phyloP scores from a whole-genome alignment of 2,329 filamentous ascomycete species.

The Tolypocladium pustulatum region DNA sequence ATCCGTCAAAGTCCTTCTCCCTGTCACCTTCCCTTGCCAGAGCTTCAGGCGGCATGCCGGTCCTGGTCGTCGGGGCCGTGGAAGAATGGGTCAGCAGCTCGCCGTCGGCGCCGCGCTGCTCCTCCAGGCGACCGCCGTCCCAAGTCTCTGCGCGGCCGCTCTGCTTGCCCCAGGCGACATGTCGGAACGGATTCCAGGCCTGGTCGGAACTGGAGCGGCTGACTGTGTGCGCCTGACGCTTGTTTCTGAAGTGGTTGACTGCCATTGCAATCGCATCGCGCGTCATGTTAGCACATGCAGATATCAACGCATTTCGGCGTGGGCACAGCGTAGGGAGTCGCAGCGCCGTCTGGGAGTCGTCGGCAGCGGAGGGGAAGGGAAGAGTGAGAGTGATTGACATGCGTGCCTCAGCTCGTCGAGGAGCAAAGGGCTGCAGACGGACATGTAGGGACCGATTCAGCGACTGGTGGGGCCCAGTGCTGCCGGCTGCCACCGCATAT shows the following conservation, averaged over 20 bases:
- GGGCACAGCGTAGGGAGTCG: background rate
- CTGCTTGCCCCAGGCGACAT: slow-evolving; percentile 24
- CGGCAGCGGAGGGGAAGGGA: background rate
- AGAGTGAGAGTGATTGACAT: background rate
- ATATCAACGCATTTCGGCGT: background rate
- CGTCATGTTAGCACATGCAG: slow-evolving; percentile 2
- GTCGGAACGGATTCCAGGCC: slow-evolving; percentile 33
- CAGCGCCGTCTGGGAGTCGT: background rate
- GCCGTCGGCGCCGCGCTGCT: slow-evolving; percentile 15
- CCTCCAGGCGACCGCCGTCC: slow-evolving; percentile 22
- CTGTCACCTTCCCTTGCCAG: slow-evolving; percentile 12
- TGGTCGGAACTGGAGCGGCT: slow-evolving; percentile 28
- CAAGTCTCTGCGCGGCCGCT: slow-evolving; percentile 21
- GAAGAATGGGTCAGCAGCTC: slow-evolving; percentile 22
- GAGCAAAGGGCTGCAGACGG: background rate
- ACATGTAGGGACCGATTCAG: background rate
- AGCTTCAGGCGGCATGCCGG: slow-evolving; percentile 10
- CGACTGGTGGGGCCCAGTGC: background rate
- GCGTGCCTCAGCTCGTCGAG: background rate
- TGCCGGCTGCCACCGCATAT: background rate
- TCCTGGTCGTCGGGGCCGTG: slow-evolving; percentile 20
- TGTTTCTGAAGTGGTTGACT: slow-evolving; percentile 37
- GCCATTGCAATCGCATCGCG: slow-evolving; percentile 8
- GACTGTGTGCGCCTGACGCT: slow-evolving; percentile 31
- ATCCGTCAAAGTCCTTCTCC: slow-evolving; percentile 10